Base-by-base conservation (phyloP, 208 protist species). In the Wallacemonas sp. region DNA sequence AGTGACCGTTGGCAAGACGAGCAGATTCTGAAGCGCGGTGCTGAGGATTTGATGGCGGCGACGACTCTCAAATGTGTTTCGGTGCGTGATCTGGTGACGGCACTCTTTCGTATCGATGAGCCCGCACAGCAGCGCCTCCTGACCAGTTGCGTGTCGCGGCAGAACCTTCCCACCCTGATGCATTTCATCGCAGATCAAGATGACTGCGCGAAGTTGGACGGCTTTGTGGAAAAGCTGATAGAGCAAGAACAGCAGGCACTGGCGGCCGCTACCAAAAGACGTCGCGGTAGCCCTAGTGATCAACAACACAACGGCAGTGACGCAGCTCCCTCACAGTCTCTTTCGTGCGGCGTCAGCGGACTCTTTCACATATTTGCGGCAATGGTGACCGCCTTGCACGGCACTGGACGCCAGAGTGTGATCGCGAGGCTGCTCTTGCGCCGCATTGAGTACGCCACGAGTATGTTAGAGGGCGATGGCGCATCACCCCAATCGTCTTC, bases 61-160 rank as follows among this genome's bases (percentile, higher is more conserved):
- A 57, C 50, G 13, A 57, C 50, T 24, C 50, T 57, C 10, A 57
- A 57, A 19, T 57, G 50, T n/a, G 50, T 57, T 4, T 37, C 29
- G 3, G 50, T 57, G 50, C 50, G 50, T n/a, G 50, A 57, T n/a
- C 30, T 57, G 3, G 50, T 38, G 29, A 19, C 50, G 6, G 50
- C 30, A 5, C 32, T 57, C 9, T 39, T 57, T 13, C 30, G 19
- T 17, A 5, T 57, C 26, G 32, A 57, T n/a, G 32, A 57, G 0
- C 50, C 50, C 10, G 12, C 30, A 15, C 26, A 57, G 32, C 50
- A 57, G 30, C 50, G 50, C 8, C 50, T 57, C 50, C 17, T 57
- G 30, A 13, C 30, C 17, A 57, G 50, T 32, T 57, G 50, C 32
- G 50, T 57, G 26, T 57, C 50, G 8, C 30, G 22, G 8, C 30